These are phyloP conservation scores for Phytophthora cactorum DNA, from an alignment of 352 stramenopile genomes.

Conservation along the genomic window DNA sequence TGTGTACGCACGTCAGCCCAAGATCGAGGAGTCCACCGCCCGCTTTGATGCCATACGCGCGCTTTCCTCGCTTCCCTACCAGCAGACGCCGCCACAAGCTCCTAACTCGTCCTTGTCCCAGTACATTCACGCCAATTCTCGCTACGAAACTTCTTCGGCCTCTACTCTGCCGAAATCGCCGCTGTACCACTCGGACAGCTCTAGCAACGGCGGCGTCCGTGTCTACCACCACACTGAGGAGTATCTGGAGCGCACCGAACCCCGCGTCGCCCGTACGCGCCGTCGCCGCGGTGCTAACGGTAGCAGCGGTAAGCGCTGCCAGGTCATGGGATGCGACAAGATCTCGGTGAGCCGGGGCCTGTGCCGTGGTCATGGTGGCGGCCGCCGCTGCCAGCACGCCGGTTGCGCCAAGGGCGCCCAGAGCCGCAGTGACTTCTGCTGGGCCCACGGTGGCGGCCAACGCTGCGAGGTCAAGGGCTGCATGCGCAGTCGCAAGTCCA, in stretches of 20 bases:
- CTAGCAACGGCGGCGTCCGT: constrained; percentile 22
- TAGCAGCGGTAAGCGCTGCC: constrained; percentile 63
- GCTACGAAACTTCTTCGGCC: constrained; percentile 28
- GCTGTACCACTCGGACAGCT: constrained; percentile 42
- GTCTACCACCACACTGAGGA: constrained; percentile 28
- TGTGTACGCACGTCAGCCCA: constrained; percentile 11
- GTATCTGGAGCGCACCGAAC: constrained; percentile 17
- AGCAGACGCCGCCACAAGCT: constrained; percentile 17
- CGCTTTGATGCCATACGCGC: constrained; percentile 31
- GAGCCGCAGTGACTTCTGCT: constrained; percentile 67
- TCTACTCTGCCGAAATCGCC: constrained; percentile 20
- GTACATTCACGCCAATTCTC: constrained; percentile 38
- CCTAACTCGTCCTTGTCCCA: constrained; percentile 27
- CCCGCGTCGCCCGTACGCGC: constrained; percentile 19
- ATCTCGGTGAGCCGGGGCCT: constrained; percentile 65
- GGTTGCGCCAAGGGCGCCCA: constrained; percentile 63
- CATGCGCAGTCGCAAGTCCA: constrained; percentile 67
- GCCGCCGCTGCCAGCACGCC: constrained; percentile 54
- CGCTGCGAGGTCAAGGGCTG: constrained; percentile 67
- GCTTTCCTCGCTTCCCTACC: constrained; percentile 29
- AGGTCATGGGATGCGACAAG: constrained; percentile 58
- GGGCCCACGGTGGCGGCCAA: constrained; percentile 66
- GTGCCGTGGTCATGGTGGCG: constrained; percentile 67
- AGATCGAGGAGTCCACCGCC: constrained; percentile 11
- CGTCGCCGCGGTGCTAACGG: constrained; percentile 43